Evolutionary conservation across 2,329 filamentous ascomycete species (phyloP), one percentile per base, ranked within the genome.

Genomic region (Aspergillus piperis): DNA sequence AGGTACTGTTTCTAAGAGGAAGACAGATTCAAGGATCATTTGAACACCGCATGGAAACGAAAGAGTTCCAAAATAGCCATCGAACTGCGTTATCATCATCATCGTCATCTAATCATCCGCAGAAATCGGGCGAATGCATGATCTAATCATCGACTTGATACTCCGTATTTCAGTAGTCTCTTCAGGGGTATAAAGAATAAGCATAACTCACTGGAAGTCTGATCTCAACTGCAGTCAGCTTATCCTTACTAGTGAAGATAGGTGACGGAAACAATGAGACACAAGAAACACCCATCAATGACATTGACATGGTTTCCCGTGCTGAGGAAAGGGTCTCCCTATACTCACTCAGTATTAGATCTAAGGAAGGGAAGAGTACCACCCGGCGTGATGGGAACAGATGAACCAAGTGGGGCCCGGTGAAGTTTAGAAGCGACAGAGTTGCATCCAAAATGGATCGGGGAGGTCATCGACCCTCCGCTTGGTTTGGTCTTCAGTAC

Each of bases 361-460:
- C 32, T 36, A 11, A 36, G 11, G 30, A 36, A 15, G 10, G 32
- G 32, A 15, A 44, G 19, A 44, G 41, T 30, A 30, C 27, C 27
- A 30, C 27, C 27, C 27, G 27, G 27, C 27, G 27, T 30, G 27
- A 30, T 30, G 27, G 27, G 27, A 30, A 23, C 19, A 44, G 41
- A 44, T 44, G 19, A 23, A 44, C 41, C 21, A 44, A 44, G 41
- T 44, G 41, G 41, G 41, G 10, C 41, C 41, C 6, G 41, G 11
- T 44, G 41, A 21, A 44, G 41, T 19, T 53, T 25, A 52, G 15
- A 23, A 41, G 11, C 38, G 15, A n/a, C 52, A 54, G 23, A 25
- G 53, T 55, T 55, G 53, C 53, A 55, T 55, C 41, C 41, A 44
- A 36, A 21, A 44, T 42, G 51, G 13, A 21, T 41, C 32, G 27